phyloP scores from a whole-genome alignment of 495 filamentous ascomycete species.

The Aspergillus asperescens region DNA sequence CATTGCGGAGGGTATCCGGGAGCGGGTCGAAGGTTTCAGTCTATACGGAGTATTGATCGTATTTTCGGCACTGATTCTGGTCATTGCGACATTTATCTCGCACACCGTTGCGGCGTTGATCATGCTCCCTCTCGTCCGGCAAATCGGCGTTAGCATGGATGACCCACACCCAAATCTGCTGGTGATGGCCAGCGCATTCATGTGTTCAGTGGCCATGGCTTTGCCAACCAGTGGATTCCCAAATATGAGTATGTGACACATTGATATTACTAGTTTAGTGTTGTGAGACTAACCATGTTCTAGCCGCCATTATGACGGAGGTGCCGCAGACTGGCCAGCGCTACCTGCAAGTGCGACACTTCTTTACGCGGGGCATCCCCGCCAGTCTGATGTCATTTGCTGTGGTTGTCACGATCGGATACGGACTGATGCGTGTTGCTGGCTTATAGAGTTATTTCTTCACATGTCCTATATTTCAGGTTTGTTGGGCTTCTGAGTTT shows the following conservation, averaged over 20 bases:
- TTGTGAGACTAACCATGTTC: slow-evolving; percentile 22
- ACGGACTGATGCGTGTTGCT: slow-evolving; percentile 75
- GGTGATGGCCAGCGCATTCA: slow-evolving; percentile 76
- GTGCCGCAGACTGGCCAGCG: slow-evolving; percentile 83
- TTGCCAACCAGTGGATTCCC: slow-evolving; percentile 95
- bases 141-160: slow-evolving; percentile 77
- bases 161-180: slow-evolving; percentile 90
- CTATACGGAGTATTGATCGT: slow-evolving; percentile 85
- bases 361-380: slow-evolving; percentile 85
- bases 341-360: slow-evolving; percentile 89
- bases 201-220: slow-evolving; percentile 75
- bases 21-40: slow-evolving; percentile 66
- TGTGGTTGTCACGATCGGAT: slow-evolving; percentile 82
- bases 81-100: slow-evolving; percentile 96
- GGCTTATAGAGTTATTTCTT: slow-evolving; percentile 31
- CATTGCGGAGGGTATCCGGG: slow-evolving; percentile 70
- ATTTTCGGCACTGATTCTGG: slow-evolving; percentile 78
- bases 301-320: slow-evolving; percentile 99
- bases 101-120: slow-evolving; percentile 97
- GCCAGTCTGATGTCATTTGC: slow-evolving; percentile 72
- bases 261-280: slow-evolving; percentile 3
- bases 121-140: slow-evolving; percentile 80
- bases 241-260: slow-evolving; percentile 85
- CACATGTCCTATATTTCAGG: neutral
- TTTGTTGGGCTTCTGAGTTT: neutral